These are phyloP conservation scores for Apiotrichum domesticum DNA, from an alignment of 1,284 basidiomycete species.

Conservation along the genomic window DNA sequence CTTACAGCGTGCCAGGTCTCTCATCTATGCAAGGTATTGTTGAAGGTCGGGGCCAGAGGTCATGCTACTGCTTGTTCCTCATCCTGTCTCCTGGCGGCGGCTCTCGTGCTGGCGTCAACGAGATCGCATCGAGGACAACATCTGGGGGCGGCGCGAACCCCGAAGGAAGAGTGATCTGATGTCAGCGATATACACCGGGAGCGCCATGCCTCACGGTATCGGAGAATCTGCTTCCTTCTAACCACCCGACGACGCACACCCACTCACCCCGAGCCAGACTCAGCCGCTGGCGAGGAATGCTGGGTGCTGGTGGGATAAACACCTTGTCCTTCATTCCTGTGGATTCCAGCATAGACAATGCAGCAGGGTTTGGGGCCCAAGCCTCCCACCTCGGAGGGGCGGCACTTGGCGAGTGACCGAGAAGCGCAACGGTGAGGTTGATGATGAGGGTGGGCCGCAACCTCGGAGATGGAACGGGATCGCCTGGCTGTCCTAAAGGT, in stretches of 20 bases:
- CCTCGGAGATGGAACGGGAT: background rate
- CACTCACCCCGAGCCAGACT: background rate
- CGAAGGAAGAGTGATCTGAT: background rate
- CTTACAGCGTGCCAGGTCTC: no score
- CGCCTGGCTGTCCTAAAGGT: no score
- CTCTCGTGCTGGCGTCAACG: background rate
- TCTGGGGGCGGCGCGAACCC: background rate
- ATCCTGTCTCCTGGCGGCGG: background rate
- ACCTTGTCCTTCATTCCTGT: background rate
- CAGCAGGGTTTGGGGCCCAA: background rate
- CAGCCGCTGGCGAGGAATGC: background rate
- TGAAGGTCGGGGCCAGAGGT: no score
- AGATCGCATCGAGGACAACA: background rate
- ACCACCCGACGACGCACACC: background rate
- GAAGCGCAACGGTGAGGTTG: background rate
- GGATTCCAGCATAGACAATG: background rate
- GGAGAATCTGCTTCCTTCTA: background rate
- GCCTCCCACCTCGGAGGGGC: background rate
- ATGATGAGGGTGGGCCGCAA: background rate
- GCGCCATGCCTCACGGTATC: background rate
- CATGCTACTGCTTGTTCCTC: no score
- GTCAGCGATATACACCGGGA: background rate
- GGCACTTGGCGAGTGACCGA: background rate
- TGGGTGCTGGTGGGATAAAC: background rate
- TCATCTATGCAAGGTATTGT: no score